A percentile compares a stretch with the other conserved stretches of the same genome.
Evolutionary conservation across 306 rosid species (phyloP).

Genomic region (Corylus avellana): DNA sequence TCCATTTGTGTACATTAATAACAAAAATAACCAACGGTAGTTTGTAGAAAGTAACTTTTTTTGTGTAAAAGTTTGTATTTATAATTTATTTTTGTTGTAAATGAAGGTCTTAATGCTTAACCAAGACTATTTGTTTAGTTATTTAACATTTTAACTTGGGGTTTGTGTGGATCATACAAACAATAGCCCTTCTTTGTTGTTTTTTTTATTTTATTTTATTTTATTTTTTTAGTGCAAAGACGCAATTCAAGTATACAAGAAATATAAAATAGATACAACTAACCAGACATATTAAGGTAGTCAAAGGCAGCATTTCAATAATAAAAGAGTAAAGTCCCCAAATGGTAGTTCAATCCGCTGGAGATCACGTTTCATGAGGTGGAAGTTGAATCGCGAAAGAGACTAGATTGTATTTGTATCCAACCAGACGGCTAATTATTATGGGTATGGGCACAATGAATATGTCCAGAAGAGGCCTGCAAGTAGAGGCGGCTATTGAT

Average conservation of each 20-base stretch:
- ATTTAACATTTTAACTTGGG: neutral
- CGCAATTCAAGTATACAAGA: too few species aligned
- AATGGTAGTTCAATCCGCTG: too few species aligned
- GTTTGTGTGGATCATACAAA: neutral
- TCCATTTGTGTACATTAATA: constrained; percentile 19
- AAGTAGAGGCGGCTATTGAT: neutral
- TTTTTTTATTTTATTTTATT: too few species aligned
- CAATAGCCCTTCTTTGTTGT: too few species aligned
- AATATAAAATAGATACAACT: too few species aligned
- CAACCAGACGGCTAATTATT: neutral
- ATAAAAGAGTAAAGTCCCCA: too few species aligned
- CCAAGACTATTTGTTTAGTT: too few species aligned
- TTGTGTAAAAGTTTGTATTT: neutral
- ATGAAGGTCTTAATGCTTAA: neutral
- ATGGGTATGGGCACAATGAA: neutral
- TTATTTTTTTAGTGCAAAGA: too few species aligned
- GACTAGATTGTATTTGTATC: constrained; percentile 12
- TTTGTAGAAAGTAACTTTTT: neutral
- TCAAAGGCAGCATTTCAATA: too few species aligned
- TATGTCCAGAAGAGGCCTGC: constrained; percentile 14
- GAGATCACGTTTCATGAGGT: too few species aligned
- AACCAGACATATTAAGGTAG: too few species aligned
- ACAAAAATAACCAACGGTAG: constrained; percentile 10
- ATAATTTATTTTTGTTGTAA: neutral
- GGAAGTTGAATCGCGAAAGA: constrained; percentile 9